Conservation (phyloP, 2,329 filamentous ascomycete genomes). For the Colletotrichum somersetense region DNA sequence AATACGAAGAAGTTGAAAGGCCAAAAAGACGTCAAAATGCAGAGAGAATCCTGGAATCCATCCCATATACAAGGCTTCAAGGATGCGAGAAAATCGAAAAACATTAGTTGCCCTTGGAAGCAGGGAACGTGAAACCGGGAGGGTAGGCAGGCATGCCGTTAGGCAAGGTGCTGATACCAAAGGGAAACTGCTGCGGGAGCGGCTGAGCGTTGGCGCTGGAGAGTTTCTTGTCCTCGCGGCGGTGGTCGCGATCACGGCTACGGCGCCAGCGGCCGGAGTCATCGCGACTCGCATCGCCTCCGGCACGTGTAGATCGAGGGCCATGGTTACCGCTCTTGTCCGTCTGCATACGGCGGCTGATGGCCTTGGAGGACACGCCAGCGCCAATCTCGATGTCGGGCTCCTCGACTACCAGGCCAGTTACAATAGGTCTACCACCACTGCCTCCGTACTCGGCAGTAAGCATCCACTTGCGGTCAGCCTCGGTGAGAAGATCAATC, state of each 20-base stretch:
- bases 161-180: slow-evolving; percentile 55
- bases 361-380: slow-evolving; percentile 94
- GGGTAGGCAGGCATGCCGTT: slow-evolving; percentile 60
- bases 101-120: slow-evolving; percentile 45
- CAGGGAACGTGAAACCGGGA: slow-evolving; percentile 55
- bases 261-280: slow-evolving; percentile 49
- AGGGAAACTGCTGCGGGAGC: slow-evolving; percentile 51
- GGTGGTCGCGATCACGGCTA: slow-evolving; percentile 46
- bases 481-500: slow-evolving; percentile 91
- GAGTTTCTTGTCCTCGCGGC: slow-evolving; percentile 47
- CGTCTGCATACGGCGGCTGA: slow-evolving; percentile 77
- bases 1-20: slow-evolving; percentile 3
- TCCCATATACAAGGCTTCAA: slow-evolving; percentile 18
- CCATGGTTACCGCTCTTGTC: slow-evolving; percentile 75
- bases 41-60: slow-evolving; percentile 11
- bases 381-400: slow-evolving; percentile 99
- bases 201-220: slow-evolving; percentile 44
- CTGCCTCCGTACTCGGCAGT: slow-evolving; percentile 94
- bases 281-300: slow-evolving; percentile 54
- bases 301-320: slow-evolving; percentile 70
- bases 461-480: slow-evolving; percentile 96
- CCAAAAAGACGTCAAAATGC: slow-evolving; percentile 33
- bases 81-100: slow-evolving; percentile 9
- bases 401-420: slow-evolving; percentile 92
- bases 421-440: slow-evolving; percentile 83